Evolutionary conservation across 2,329 filamentous ascomycete species (phyloP), one percentile per base, ranked within the genome.

Genomic region (Fusarium vanettenii): DNA sequence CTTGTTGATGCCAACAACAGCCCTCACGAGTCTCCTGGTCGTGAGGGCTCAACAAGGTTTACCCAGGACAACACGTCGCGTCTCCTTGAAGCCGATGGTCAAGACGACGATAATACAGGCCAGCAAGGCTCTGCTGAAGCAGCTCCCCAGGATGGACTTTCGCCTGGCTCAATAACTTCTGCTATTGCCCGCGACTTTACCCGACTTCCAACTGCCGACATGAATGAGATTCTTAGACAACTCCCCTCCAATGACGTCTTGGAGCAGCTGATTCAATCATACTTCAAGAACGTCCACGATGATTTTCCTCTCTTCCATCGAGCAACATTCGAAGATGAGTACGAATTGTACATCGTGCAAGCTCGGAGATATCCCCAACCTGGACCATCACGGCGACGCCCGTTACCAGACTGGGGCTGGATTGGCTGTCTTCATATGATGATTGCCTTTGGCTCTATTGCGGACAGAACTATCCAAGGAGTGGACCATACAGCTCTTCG

Each of bases 401-500:
- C 60, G 2, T 61, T 72, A 5, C 76, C 77, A 1, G 82, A 83
- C 43, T 79, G 79, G 70, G 82, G 81, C 13, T 82, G 81, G 80
- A 75, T 83, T 18, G 81, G 79, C 5, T 82, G 81, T 63, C 76
- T 84, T 31, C 79, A 83, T 9, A 83, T 84, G 82, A 81, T 83
- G 64, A 74, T 81, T 31, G 82, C 80, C 14, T 82, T 84, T 50
- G 82, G 82, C 0, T 82, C 81, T 14, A 79, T 83, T 13, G 77
- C 79, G 16, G 70, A 78, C 22, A 69, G 75, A 6, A 66, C 69
- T 8, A 74, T 79, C 25, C 60, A 75, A 7, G 70, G 75, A 13
- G 48, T 81, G 13, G 77, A 82, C 37, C 81, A 82, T 31, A 70
- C 75, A 10, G 69, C 66, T 2, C 74, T 82, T 6, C 78, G 79